Conservation (phyloP, 2,329 filamentous ascomycete genomes). For the Gaeumannomyces sp. region DNA sequence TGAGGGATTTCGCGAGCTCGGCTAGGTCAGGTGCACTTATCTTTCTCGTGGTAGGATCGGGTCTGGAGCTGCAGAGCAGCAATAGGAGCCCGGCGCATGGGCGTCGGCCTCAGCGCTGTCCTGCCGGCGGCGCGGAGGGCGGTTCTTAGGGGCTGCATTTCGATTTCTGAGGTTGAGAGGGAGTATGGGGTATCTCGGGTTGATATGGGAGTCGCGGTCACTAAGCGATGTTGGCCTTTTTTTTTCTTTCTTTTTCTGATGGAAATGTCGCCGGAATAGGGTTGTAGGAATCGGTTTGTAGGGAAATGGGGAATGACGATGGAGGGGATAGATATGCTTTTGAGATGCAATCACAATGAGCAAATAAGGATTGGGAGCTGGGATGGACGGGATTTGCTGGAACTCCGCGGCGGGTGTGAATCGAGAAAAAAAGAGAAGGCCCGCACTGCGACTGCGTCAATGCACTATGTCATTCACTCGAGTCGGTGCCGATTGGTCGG, state of each 20-base stretch:
- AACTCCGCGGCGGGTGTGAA: not conserved
- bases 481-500: constrained; percentile 9
- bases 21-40: constrained; percentile 13
- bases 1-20: not conserved
- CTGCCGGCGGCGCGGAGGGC: constrained; percentile 11
- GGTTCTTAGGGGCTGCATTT: constrained; percentile 10
- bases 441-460: not conserved
- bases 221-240: not conserved
- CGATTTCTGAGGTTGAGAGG: not conserved
- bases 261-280: not conserved
- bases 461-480: constrained; percentile 10
- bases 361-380: constrained; percentile 5
- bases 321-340: not conserved
- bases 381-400: not conserved
- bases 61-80: constrained; percentile 14
- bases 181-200: not conserved
- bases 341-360: not conserved
- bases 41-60: constrained; percentile 21
- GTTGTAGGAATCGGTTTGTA: not conserved
- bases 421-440: not conserved
- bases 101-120: constrained; percentile 13
- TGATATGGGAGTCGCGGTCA: not conserved
- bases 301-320: not conserved
- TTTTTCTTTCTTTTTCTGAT: not conserved
- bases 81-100: constrained; percentile 11